Conservation (phyloP, 257 asterid genomes). For the Rauvolfia tetraphylla region DNA sequence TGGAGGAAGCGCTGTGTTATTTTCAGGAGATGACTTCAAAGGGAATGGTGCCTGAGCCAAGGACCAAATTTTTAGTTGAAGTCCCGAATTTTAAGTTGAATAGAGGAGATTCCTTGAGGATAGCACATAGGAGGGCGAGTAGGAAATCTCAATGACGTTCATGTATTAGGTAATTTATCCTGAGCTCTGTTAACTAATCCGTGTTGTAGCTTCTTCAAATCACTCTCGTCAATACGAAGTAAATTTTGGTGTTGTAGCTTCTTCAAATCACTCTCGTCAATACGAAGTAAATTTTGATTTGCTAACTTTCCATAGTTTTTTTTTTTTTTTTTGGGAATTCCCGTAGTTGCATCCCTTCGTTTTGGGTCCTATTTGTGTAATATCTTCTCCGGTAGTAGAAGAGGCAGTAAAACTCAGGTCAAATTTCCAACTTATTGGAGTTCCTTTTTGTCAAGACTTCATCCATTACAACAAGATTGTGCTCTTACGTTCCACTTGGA, state of each 20-base stretch:
- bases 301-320: neutral
- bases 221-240: neutral
- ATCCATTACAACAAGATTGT: too few species aligned
- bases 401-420: too few species aligned
- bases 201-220: neutral
- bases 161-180: neutral
- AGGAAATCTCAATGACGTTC: neutral
- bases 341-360: neutral
- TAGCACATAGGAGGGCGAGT: neutral
- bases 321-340: too few species aligned
- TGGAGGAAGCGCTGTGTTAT: conserved; percentile 41
- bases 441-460: too few species aligned
- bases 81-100: conserved; percentile 42
- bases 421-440: too few species aligned
- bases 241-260: neutral
- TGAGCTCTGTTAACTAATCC: neutral
- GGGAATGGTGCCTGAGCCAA: conserved; percentile 56
- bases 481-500: too few species aligned
- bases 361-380: neutral
- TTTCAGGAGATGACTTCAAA: conserved; percentile 55
- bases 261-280: neutral
- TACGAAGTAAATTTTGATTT: neutral
- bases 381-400: too few species aligned
- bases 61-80: conserved; percentile 56
- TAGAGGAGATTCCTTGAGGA: neutral